Evolutionary conservation across 768 basidiomycete species (phyloP), one percentile per base, ranked within the genome.

Genomic region (Lactarius hengduanensis): DNA sequence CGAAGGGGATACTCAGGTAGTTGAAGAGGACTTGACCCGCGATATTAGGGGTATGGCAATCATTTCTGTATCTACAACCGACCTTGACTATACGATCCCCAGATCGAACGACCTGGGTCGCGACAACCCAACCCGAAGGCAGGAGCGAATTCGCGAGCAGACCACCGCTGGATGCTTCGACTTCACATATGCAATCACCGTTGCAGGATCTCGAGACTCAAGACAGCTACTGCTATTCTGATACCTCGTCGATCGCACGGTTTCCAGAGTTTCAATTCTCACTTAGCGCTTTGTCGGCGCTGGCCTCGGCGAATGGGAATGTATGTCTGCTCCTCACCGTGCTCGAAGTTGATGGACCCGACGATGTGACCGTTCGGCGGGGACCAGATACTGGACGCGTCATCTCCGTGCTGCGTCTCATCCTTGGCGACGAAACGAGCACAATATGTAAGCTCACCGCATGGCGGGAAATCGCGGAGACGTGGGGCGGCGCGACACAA

Each of bases 191-290:
- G 16, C 50, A 11, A 38, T 40, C 45, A 54, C 54, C 43, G 15
- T n/a, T 34, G 43, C 41, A 58, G 36, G 36, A 63, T 13, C 10
- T 50, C 54, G 70, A 66, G 26, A 69, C 64, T 9, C 54, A 74
- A 71, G 59, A 78, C 76, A 2, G 80, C 79, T 0, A 78, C 67
- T 85, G 78, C 67, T 85, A 85, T 72, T 89, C 89, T 6, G 84
- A 88, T 69, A 80, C 84, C 0, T 88, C 88, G 0, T 91, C 90
- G 20, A 89, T 93, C 68, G 84, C 81, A 10, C 82, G 80, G 11
- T 92, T 93, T 71, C 91, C 91, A 3, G 76, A 80, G 9, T 93
- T 91, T 71, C 86, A 89, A 67, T 91, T 94, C 76, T 86, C 80
- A 70, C 76, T 91, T 20, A 84, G 91, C 73, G 71, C 78, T 0